phyloP scores from a whole-genome alignment of 2,329 filamentous ascomycete genomes.

The Cephalotrichum gorgonifer region DNA sequence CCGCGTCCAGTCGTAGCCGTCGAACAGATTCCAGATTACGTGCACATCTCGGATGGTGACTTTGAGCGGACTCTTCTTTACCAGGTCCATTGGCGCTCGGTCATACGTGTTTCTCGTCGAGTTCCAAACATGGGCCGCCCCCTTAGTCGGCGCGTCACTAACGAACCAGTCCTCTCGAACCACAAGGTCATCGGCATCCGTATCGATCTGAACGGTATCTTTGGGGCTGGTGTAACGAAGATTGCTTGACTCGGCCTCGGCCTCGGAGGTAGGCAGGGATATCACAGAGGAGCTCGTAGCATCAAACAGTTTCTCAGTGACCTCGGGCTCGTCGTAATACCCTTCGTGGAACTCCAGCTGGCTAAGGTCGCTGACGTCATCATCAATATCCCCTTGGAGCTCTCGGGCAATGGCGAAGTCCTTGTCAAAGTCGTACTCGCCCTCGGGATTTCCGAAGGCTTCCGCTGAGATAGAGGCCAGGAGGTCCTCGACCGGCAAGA shows the following conservation, averaged over 20 bases:
- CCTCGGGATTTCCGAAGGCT: conserved; percentile 57
- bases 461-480: conserved; percentile 85
- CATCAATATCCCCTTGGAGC: conserved; percentile 28
- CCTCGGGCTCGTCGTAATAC: conserved; percentile 33
- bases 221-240: conserved; percentile 15
- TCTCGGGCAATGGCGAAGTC: conserved; percentile 48
- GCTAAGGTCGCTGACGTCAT: conserved; percentile 18
- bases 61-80: conserved; percentile 60
- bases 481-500: conserved; percentile 79
- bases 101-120: conserved; percentile 68
- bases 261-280: conserved; percentile 1
- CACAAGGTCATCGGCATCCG: conserved; percentile 52
- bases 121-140: conserved; percentile 70
- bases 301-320: conserved; percentile 38
- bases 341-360: conserved; percentile 30
- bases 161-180: conserved; percentile 70
- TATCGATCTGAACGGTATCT: conserved; percentile 9
- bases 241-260: conserved; percentile 23
- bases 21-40: conserved; percentile 94
- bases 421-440: conserved; percentile 52
- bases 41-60: conserved; percentile 78
- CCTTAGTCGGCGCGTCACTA: conserved; percentile 27
- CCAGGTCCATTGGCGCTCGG: conserved; percentile 47
- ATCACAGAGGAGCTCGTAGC: conserved; percentile 18
- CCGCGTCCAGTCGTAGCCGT: conserved; percentile 91